A percentile compares a stretch with the other conserved stretches of the same genome.
phyloP scores from a whole-genome alignment of 192 early-diverging fungal genomes.

The Coemansia sp. region DNA sequence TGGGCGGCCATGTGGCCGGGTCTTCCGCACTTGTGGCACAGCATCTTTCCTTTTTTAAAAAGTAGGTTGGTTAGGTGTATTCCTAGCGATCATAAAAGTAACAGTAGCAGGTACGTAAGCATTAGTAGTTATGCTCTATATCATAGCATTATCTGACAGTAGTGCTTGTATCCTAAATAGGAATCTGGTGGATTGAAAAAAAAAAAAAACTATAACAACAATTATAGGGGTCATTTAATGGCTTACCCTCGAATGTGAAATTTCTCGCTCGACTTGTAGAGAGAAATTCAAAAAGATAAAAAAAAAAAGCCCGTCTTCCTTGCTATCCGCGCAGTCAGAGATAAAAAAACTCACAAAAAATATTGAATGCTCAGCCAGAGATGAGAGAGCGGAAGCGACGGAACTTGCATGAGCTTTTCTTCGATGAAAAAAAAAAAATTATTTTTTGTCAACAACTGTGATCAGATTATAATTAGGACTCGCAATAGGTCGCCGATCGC shows the following conservation, averaged over 20 bases:
- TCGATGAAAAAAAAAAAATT: not conserved
- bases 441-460: not conserved
- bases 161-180: not conserved
- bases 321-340: conserved; percentile 7
- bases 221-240: not conserved
- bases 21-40: conserved; percentile 50
- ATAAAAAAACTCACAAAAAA: conserved; percentile 1
- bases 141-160: not conserved
- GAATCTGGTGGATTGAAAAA: not conserved
- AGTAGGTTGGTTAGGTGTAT: conserved; percentile 5
- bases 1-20: conserved; percentile 33
- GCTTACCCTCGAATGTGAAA: conserved; percentile 4
- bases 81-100: not conserved
- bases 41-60: conserved; percentile 25
- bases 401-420: not conserved
- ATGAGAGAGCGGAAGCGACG: not conserved
- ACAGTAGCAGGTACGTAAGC: not conserved
- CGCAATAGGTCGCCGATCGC: not conserved
- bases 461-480: not conserved
- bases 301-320: conserved; percentile 6
- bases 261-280: conserved; percentile 7
- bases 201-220: conserved; percentile 13
- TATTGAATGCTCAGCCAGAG: not conserved
- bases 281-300: not conserved
- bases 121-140: conserved; percentile 4